These are phyloP conservation scores for Monosporozyma aerobia DNA, from an alignment of 805 yeast genomes.

Conservation along the genomic window DNA sequence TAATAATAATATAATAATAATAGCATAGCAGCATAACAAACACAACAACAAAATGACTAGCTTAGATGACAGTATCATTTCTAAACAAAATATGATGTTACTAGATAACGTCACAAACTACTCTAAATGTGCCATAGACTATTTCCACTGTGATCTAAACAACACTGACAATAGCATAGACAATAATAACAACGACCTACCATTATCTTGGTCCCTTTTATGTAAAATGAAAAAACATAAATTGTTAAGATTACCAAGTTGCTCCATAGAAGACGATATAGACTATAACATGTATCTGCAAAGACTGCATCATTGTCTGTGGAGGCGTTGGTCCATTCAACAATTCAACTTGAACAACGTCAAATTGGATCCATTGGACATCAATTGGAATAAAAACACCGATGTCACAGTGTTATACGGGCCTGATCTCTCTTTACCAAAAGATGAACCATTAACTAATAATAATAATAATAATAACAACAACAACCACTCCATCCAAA, in stretches of 20 bases:
- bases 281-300: constrained; percentile 27
- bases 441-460: not conserved
- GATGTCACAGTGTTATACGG: constrained; percentile 97
- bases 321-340: constrained; percentile 94
- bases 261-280: constrained; percentile 28
- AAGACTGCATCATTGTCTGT: constrained; percentile 72
- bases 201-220: constrained; percentile 15
- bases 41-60: constrained; percentile 14
- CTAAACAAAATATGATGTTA: constrained; percentile 22
- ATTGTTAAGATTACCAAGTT: constrained; percentile 25
- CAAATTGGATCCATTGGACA: constrained; percentile 72
- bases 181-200: constrained; percentile 6
- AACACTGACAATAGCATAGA: no score
- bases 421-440: constrained; percentile 36
- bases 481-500: not conserved
- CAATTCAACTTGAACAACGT: constrained; percentile 42
- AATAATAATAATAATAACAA: not conserved
- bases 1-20: no score
- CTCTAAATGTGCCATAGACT: constrained; percentile 23
- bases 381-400: constrained; percentile 90
- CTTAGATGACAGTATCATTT: constrained; percentile 26
- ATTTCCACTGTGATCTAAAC: constrained; percentile 20
- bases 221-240: constrained; percentile 18
- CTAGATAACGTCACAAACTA: constrained; percentile 29
- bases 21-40: no score